Percentiles rank a stretch among this genome's conserved stretches.
phyloP scores from a whole-genome alignment of 2,329 filamentous ascomycete species.

The Ceratocystis papillata region DNA sequence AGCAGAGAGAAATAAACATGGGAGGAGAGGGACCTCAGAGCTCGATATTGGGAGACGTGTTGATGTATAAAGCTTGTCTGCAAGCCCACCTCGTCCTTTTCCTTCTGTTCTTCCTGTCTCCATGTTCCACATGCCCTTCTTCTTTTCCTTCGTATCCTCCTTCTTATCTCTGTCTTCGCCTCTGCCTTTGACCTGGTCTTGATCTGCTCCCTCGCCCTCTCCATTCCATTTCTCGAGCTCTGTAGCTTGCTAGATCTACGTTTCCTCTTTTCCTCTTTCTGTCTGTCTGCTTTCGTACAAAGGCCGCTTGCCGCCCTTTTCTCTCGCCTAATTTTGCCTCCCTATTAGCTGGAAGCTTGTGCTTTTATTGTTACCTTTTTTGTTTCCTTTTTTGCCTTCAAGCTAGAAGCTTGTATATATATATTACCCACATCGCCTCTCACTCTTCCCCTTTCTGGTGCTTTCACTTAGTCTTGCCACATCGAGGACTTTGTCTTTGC shows the following conservation, averaged over 20 bases:
- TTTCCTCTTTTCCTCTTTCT: not conserved
- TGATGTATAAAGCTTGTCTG: constrained; percentile 1
- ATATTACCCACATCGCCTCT: not conserved
- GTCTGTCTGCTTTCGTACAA: not conserved
- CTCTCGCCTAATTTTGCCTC: not conserved
- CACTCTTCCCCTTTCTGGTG: not conserved
- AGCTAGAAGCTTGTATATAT: not conserved
- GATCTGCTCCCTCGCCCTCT: constrained; percentile 12
- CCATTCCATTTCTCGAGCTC: constrained; percentile 6
- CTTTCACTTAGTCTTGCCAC: not conserved
- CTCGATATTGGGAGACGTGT: not conserved
- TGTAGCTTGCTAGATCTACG: not conserved
- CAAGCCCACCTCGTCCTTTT: not conserved
- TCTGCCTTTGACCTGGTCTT: not conserved
- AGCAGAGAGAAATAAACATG: not conserved
- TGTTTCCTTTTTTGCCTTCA: not conserved
- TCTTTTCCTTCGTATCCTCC: not conserved
- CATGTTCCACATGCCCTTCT: constrained; percentile 9
- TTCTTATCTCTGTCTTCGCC: constrained; percentile 1
- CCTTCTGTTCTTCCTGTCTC: not conserved
- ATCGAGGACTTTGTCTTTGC: not conserved
- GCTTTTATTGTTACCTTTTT: not conserved
- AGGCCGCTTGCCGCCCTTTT: not conserved
- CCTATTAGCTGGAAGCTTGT: not conserved
- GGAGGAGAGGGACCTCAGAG: not conserved